These are phyloP conservation scores for Chaetomium fimeti DNA, from an alignment of 495 filamentous ascomycete species.

Conservation along the genomic window DNA sequence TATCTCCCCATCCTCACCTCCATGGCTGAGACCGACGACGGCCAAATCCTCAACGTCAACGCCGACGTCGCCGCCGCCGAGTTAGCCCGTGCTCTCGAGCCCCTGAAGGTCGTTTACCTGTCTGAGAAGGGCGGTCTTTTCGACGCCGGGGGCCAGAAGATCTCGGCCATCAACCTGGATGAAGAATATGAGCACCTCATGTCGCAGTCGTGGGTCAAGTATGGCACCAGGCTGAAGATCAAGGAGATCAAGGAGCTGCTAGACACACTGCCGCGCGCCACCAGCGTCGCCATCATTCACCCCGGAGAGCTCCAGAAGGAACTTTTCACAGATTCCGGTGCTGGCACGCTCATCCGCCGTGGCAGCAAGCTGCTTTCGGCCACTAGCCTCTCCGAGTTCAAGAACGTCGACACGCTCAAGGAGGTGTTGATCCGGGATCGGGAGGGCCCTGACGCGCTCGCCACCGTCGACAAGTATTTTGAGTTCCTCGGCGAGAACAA, in stretches of 20 bases:
- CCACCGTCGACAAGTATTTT: conserved; percentile 83
- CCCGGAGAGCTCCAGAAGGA: conserved; percentile 93
- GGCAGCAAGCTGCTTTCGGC: conserved; percentile 86
- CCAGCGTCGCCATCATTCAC: conserved; percentile 97
- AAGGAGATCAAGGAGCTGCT: conserved; percentile 97
- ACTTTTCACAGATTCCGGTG: conserved; percentile 92
- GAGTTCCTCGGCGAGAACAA: conserved; percentile 69
- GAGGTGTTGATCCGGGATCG: conserved; percentile 81
- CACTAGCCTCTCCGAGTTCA: conserved; percentile 72
- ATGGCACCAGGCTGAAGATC: conserved; percentile 96
- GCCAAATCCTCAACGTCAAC: conserved; percentile 96
- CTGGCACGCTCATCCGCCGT: conserved; percentile 89
- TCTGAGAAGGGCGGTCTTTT: conserved; percentile 97
- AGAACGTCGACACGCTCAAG: conserved; percentile 73
- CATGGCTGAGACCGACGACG: conserved; percentile 91
- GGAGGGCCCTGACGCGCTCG: conserved; percentile 76
- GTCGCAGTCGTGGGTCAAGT: conserved; percentile 93
- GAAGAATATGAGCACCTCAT: conserved; percentile 96
- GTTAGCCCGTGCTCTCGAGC: conserved; percentile 82
- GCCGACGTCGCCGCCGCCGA: conserved; percentile 96
- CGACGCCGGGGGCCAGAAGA: conserved; percentile 92
- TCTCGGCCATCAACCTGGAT: conserved; percentile 95
- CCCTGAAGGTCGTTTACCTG: conserved; percentile 96
- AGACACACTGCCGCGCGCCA: conserved; percentile 79
- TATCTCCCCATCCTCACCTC: conserved; percentile 94